Percentiles rank a stretch among this genome's conserved stretches.
These are phyloP conservation scores for Immersiella caudata DNA, from an alignment of 495 filamentous ascomycete genomes.

Conservation along the genomic window DNA sequence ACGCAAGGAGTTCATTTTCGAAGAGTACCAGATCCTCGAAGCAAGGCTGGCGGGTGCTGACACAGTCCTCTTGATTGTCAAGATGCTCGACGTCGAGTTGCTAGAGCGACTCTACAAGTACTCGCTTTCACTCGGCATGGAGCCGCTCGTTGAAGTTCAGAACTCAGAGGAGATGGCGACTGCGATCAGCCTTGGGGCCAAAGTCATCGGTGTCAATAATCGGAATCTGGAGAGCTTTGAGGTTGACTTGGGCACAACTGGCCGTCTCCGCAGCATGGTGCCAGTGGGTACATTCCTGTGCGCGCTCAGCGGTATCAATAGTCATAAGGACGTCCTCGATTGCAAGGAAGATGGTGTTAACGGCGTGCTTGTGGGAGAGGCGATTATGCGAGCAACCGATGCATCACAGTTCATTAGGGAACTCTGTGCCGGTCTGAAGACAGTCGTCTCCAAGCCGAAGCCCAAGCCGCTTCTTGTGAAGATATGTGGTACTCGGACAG, in stretches of 20 bases:
- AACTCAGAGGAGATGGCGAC: slow-evolving; percentile 88
- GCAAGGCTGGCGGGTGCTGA: slow-evolving; percentile 92
- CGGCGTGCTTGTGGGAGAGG: slow-evolving; percentile 92
- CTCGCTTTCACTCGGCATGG: slow-evolving; percentile 90
- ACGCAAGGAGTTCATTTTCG: slow-evolving; percentile 96
- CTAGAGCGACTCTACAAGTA: slow-evolving; percentile 82
- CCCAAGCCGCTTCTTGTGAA: slow-evolving; percentile 70
- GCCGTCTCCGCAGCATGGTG: slow-evolving; percentile 83
- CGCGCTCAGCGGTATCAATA: slow-evolving; percentile 91
- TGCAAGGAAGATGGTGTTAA: slow-evolving; percentile 89
- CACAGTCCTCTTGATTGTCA: slow-evolving; percentile 94
- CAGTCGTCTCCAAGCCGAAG: slow-evolving; percentile 31
- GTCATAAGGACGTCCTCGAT: slow-evolving; percentile 84
- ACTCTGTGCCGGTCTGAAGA: slow-evolving; percentile 65
- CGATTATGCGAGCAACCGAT: slow-evolving; percentile 90
- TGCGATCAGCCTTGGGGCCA: slow-evolving; percentile 83
- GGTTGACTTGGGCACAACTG: slow-evolving; percentile 93
- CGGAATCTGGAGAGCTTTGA: slow-evolving; percentile 93
- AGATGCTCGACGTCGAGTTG: slow-evolving; percentile 85
- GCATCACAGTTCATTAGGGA: slow-evolving; percentile 73
- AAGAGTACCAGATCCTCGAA: slow-evolving; percentile 97
- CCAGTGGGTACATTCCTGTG: slow-evolving; percentile 86
- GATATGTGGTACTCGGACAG: slow-evolving; percentile 90
- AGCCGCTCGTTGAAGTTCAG: slow-evolving; percentile 96
- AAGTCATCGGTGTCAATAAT: slow-evolving; percentile 98